Conservation (phyloP, 352 stramenopile species). For the Globisporangium heterothallicum region DNA sequence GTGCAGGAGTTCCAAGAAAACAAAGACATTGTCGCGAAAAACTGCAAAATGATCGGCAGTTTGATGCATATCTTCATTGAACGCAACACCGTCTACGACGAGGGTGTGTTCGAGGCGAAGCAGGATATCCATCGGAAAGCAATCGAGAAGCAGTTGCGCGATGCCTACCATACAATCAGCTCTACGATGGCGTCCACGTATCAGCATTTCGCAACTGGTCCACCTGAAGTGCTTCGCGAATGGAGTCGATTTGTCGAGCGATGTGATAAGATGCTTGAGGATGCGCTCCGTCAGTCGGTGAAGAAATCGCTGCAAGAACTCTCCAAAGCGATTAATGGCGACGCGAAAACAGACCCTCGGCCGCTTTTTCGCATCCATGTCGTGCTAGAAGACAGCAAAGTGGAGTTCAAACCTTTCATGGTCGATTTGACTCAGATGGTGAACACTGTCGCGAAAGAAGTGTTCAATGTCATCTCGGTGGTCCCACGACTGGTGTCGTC, state of each 20-base stretch:
- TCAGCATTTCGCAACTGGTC: conserved; percentile 86
- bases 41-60: conserved; percentile 85
- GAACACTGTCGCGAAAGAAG: conserved; percentile 92
- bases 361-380: conserved; percentile 92
- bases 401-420: conserved; percentile 94
- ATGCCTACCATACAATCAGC: conserved; percentile 82
- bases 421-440: conserved; percentile 93
- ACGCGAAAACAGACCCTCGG: conserved; percentile 88
- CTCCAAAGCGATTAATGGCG: conserved; percentile 91
- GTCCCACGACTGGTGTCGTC: conserved; percentile 82
- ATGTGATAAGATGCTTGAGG: conserved; percentile 89
- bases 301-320: conserved; percentile 94
- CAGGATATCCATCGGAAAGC: conserved; percentile 87
- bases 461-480: conserved; percentile 92
- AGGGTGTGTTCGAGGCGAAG: conserved; percentile 90
- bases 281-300: conserved; percentile 87
- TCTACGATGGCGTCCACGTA: conserved; percentile 91
- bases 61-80: conserved; percentile 92
- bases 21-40: conserved; percentile 82
- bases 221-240: conserved; percentile 88
- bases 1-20: conserved; percentile 88
- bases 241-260: conserved; percentile 89
- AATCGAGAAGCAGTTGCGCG: conserved; percentile 70
- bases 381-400: conserved; percentile 89
- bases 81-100: conserved; percentile 91